A percentile compares a stretch with the other conserved stretches of the same genome.
phyloP scores from a whole-genome alignment of 805 yeast species.

The Ogataea nitratoaversa region DNA sequence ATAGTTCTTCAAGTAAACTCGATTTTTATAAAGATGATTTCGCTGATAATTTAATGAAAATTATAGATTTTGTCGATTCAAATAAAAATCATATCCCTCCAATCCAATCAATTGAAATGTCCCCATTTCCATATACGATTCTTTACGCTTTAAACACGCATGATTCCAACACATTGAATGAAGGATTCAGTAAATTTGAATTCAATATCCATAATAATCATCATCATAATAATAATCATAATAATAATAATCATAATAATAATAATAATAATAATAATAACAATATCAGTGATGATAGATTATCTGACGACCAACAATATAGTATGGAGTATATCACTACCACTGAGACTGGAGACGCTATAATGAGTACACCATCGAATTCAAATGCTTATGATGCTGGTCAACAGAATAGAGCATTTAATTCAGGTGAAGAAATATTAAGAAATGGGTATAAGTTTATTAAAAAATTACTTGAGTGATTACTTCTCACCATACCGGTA shows the following conservation, averaged over 20 bases:
- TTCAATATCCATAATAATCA: no score
- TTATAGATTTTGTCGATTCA: slow-evolving; percentile 49
- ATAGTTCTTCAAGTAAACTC: slow-evolving; percentile 9
- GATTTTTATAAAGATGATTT: slow-evolving; percentile 35
- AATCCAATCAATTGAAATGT: slow-evolving; percentile 57
- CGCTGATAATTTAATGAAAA: slow-evolving; percentile 36
- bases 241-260: not conserved
- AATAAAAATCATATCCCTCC: slow-evolving; percentile 72
- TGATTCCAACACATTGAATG: slow-evolving; percentile 24
- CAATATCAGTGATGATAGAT: slow-evolving; percentile 6
- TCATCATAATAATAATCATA: no score
- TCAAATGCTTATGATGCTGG: slow-evolving; percentile 2
- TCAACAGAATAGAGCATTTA: slow-evolving; percentile 10
- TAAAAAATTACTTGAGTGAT: slow-evolving; percentile 35
- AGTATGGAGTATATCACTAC: slow-evolving; percentile 28
- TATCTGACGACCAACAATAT: slow-evolving; percentile 12
- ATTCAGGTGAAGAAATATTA: slow-evolving; percentile 29
- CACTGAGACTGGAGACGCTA: slow-evolving; percentile 23
- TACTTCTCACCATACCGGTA: no score
- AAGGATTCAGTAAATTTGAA: slow-evolving; percentile 19
- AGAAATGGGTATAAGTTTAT: slow-evolving; percentile 35
- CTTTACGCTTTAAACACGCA: slow-evolving; percentile 24
- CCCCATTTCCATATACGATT: slow-evolving; percentile 60
- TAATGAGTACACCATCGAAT: slow-evolving; percentile 11
- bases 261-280: slow-evolving; percentile 3